A percentile compares a stretch with the other conserved stretches of the same genome.
Evolutionary conservation across 2,329 filamentous ascomycete genomes (phyloP).

Genomic region (Pseudocercospora fijiensis): DNA sequence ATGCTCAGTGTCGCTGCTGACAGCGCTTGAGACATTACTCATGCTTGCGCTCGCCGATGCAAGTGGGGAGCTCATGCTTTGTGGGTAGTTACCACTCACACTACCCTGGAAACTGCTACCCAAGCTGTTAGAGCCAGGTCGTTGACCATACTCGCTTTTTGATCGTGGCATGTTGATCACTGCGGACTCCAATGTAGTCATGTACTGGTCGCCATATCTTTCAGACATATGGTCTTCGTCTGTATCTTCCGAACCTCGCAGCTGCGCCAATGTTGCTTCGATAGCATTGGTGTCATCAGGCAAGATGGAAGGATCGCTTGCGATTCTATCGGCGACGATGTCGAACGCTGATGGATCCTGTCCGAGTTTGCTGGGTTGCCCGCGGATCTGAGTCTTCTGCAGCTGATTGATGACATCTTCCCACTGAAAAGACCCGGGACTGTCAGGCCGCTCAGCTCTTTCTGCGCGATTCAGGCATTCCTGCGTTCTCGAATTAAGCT

Average conservation of each 20-base stretch:
- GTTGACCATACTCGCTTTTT: constrained; percentile 22
- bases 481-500: constrained; percentile 49
- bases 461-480: constrained; percentile 54
- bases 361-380: constrained; percentile 31
- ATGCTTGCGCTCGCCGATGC: constrained; percentile 30
- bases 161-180: constrained; percentile 16
- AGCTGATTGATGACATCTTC: constrained; percentile 54
- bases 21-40: constrained; percentile 35
- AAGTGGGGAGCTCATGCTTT: constrained; percentile 21
- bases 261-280: constrained; percentile 27
- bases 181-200: constrained; percentile 12
- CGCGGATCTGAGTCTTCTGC: constrained; percentile 28
- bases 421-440: constrained; percentile 51
- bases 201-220: constrained; percentile 17
- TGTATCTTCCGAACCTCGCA: constrained; percentile 23
- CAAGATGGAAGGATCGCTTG: constrained; percentile 33
- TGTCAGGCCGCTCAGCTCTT: constrained; percentile 52
- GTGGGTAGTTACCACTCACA: constrained; percentile 21
- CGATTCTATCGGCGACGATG: constrained; percentile 30
- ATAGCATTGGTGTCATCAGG: constrained; percentile 31
- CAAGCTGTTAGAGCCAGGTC: constrained; percentile 28
- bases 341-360: constrained; percentile 25
- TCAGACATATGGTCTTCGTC: constrained; percentile 29
- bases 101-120: constrained; percentile 28
- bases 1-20: constrained; percentile 38